Conservation (phyloP, 2,329 filamentous ascomycete species). For the Geoglossum cookeanum region DNA sequence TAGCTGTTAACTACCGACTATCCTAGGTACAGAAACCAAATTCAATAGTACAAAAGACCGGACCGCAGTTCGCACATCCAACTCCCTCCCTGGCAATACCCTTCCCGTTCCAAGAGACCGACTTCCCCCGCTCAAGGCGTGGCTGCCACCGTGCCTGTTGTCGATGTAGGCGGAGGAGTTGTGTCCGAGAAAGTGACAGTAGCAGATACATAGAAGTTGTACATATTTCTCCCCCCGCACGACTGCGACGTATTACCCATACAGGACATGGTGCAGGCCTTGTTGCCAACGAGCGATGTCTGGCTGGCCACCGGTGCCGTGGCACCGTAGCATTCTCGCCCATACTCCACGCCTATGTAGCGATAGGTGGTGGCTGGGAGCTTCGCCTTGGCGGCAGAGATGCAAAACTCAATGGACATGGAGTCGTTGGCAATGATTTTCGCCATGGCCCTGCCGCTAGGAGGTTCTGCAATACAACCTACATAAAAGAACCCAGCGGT, state of each 20-base stretch:
- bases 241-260: background rate
- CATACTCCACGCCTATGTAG: constrained; percentile 1
- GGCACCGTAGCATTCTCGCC: constrained; percentile 1
- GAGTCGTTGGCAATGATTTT: constrained; percentile 1
- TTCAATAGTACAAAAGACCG: too few relatives aligned
- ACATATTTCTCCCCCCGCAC: constrained; percentile 1
- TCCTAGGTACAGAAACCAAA: too few relatives aligned
- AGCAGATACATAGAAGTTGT: background rate
- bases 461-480: background rate
- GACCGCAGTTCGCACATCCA: too few relatives aligned
- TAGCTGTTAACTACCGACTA: too few relatives aligned
- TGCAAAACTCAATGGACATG: background rate
- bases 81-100: too few relatives aligned
- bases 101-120: background rate
- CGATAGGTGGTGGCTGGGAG: background rate
- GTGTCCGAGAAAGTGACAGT: background rate
- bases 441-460: background rate
- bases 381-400: background rate
- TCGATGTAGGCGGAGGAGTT: background rate
- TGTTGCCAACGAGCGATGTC: background rate
- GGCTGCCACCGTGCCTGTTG: background rate
- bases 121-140: background rate
- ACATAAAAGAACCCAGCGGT: background rate
- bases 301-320: background rate
- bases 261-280: background rate